Conservation (phyloP, 2,329 filamentous ascomycete genomes). For the Helotiales sp. region DNA sequence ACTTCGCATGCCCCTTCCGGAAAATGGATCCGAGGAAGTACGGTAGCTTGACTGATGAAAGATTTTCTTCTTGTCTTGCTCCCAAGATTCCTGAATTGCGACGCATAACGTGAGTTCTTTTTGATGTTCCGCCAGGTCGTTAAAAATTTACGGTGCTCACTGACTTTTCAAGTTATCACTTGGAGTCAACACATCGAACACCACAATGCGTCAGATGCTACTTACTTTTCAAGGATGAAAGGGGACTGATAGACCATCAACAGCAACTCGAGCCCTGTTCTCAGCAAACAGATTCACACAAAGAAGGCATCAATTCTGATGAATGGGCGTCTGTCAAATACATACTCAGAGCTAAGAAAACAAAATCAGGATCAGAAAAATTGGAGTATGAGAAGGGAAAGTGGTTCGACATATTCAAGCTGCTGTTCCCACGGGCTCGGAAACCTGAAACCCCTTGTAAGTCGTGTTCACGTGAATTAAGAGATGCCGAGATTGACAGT, state of each 20-base stretch:
- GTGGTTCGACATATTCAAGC: not conserved
- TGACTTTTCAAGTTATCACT: not conserved
- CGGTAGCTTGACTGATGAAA: not conserved
- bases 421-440: not conserved
- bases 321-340: not conserved
- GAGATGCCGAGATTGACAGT: not conserved
- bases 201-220: not conserved
- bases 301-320: not conserved
- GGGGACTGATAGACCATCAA: not conserved
- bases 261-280: not conserved
- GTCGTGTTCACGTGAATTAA: not conserved
- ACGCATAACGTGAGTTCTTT: not conserved
- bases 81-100: not conserved
- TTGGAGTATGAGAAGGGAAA: not conserved
- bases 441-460: not conserved
- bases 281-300: not conserved
- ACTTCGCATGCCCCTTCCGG: not conserved
- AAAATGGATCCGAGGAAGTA: not conserved
- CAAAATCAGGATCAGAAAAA: not conserved
- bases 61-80: not conserved
- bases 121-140: no score
- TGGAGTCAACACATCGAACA: not conserved
- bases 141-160: not conserved
- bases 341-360: not conserved
- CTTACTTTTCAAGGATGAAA: not conserved